A percentile compares a stretch with the other conserved stretches of the same genome.
Conservation (phyloP, 2,329 filamentous ascomycete genomes). For the Penicillium sp. region DNA sequence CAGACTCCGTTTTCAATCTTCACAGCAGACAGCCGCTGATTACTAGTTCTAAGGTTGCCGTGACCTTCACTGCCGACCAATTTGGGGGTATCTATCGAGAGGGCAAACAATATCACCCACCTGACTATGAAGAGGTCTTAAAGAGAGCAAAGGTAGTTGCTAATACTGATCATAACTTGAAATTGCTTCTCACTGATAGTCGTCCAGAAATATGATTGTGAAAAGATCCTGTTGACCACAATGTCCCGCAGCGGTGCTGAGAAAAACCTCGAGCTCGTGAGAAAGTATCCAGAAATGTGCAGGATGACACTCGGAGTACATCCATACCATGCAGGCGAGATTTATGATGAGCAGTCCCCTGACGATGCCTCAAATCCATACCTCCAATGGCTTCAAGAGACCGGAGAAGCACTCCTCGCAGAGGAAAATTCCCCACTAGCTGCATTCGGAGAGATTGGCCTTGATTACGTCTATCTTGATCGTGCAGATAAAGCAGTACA, state of each 20-base stretch:
- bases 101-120: background rate
- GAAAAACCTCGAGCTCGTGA: conserved; percentile 3
- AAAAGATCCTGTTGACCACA: background rate
- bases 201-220: background rate
- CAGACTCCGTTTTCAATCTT: background rate
- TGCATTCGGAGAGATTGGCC: conserved; percentile 55
- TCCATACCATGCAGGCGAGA: conserved; percentile 55
- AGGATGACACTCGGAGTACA: conserved; percentile 56
- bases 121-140: background rate
- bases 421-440: conserved; percentile 39
- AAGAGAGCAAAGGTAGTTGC: background rate
- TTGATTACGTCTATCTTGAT: conserved; percentile 55
- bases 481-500: conserved; percentile 50
- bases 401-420: conserved; percentile 29
- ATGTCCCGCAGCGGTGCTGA: background rate
- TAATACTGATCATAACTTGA: background rate
- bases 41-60: background rate
- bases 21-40: background rate
- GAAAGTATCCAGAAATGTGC: conserved; percentile 39
- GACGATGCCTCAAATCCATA: conserved; percentile 14
- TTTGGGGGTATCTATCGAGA: background rate
- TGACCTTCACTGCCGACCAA: background rate
- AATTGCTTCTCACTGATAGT: background rate
- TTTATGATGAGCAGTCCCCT: conserved; percentile 33
- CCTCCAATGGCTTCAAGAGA: conserved; percentile 23